Evolutionary conservation across 805 yeast genomes (phyloP), one percentile per base, ranked within the genome.

Genomic region (Monosporozyma siamensis): DNA sequence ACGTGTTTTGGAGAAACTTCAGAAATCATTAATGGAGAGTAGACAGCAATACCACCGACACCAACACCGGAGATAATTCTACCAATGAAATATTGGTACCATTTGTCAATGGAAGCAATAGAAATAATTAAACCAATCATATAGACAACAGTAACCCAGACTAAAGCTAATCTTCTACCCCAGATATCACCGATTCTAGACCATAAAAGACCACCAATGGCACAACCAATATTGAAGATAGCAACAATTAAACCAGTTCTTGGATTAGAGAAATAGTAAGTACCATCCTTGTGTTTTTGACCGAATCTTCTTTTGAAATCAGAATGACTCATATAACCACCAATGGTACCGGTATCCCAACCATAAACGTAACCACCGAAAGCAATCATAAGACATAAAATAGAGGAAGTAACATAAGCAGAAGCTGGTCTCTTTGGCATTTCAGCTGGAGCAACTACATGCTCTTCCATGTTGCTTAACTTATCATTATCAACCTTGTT

Each of bases 331-430:
- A 79, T 80, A 54, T 80, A 78, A 51, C 87, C 87, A 23, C 82
- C 75, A 62, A 81, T 78, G 54, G 88, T 81, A 71, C 88, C 89
- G 39, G 87, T 80, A 67, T 81, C 88, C 75, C 82, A 81, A 52
- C 89, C 89, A 53, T 78, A 80, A 32, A 53, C 47, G 78, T 77
- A 75, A 39, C 61, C 61, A 48, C 61, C 59, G 29, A 56, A 56
- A 12, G 59, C 57, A 41, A 56, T 48, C 55, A 53, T 46, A 20
- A 52, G 38, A 57, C 68, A 65, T 23, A 64, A 48, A 37, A 55
- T 43, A 21, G 53, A 52, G 29, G 64, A 64, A 17, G 60, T 49
- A n/a, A 58, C 22, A 48, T 64, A 66, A 3, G 63, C 63, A 14
- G 63, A 57, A 9, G 56, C 55, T 11, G 67, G 63, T 42, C 59